phyloP scores from a whole-genome alignment of 2,329 filamentous ascomycete genomes.

The Penicillium sp. region DNA sequence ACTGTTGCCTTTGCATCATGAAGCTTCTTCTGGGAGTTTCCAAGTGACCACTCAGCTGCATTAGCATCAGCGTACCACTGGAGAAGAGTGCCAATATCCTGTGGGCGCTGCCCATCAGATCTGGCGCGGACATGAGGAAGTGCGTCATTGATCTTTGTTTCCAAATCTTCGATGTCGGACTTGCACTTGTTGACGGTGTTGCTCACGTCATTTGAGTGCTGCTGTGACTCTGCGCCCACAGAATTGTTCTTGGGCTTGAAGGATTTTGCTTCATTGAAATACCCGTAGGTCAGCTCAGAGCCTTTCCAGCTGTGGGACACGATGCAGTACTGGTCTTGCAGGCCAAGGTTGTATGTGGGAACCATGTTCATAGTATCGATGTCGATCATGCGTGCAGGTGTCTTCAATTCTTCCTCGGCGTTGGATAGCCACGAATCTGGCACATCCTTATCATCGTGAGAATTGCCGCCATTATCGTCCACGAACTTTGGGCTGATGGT shows the following conservation, averaged over 20 bases:
- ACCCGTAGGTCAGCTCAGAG: constrained; percentile 30
- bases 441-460: background rate
- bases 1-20: background rate
- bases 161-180: background rate
- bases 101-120: background rate
- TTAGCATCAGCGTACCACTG: background rate
- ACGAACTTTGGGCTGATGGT: background rate
- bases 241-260: background rate
- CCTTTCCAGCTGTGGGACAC: constrained; percentile 41
- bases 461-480: background rate
- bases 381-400: constrained; percentile 37
- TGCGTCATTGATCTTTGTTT: background rate
- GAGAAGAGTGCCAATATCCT: background rate
- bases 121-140: background rate
- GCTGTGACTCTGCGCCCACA: background rate
- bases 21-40: background rate
- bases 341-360: constrained; percentile 24
- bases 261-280: constrained; percentile 25
- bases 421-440: background rate
- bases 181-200: background rate
- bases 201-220: constrained; percentile 1
- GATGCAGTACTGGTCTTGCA: constrained; percentile 36
- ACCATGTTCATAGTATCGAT: constrained; percentile 35
- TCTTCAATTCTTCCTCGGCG: background rate
- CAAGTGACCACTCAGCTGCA: background rate